Base-by-base conservation (phyloP, 441 rosid species). In the Pelargonium cotyledonis region DNA sequence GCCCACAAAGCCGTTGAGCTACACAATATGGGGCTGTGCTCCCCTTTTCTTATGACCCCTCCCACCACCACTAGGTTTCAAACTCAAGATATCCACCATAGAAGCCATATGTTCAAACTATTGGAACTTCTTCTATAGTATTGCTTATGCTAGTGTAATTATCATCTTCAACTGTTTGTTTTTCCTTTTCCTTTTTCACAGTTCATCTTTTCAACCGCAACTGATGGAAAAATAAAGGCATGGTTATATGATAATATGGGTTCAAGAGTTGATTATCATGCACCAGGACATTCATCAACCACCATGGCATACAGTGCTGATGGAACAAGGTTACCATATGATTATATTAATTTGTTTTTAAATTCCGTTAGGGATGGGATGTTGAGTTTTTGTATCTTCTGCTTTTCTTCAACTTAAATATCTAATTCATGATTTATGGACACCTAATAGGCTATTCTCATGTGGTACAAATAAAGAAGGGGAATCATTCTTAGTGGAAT, bases 141-240 rank as follows among this genome's bases (percentile, higher is more conserved):
- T 21, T 21, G 23, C 23, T 21, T 21, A 21, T 21, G 23, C 23
- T 21, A 21, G 23, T 21, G 23, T 21, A 21, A 21, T 21, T 21
- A 21, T 21, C 23, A 21, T 21, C 23, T 21, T 21, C 23, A 21
- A 21, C 23, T 1, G 23, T 21, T 21, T 21, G 23, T 21, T 0
- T 21, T 21, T 21, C 23, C 23, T 63, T 62, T 21, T 21, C 23
- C 23, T 63, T 62, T 68, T 0, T 18, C 62, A 53, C 80, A 90
- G 96, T 88, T 90, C 69, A 84, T 90, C 73, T 90, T 88, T 81
- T 86, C 96, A 73, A 86, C 96, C 3, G 88, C 96, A 38, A 77
- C 81, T 41, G 93, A 90, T 76, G 96, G 93, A 76, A 88, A 89
- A 82, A 89, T 88, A 68, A 89, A 89, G 79, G 96, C 96, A 60